Conservation (phyloP, 2,329 filamentous ascomycete species). For the Fusarium bactridioides region DNA sequence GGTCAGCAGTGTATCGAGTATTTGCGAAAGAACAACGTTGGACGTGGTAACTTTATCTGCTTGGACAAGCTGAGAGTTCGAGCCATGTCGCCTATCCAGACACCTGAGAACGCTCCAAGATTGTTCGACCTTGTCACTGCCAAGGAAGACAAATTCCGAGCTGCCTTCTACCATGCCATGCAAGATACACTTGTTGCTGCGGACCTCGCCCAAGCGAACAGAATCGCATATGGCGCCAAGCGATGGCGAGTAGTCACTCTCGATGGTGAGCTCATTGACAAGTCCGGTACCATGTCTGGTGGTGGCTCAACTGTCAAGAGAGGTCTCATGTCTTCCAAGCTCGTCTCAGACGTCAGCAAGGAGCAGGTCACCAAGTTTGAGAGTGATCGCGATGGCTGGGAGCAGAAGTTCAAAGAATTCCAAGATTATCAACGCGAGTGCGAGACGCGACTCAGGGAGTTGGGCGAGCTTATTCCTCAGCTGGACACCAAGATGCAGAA, state of each 20-base stretch:
- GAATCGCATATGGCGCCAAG: conserved; percentile 92
- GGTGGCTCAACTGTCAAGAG: conserved; percentile 90
- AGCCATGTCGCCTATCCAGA: conserved; percentile 81
- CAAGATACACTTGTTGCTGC: conserved; percentile 94
- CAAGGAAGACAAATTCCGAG: conserved; percentile 84
- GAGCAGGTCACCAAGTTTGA: conserved; percentile 91
- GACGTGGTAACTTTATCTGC: conserved; percentile 95
- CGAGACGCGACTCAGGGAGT: conserved; percentile 74
- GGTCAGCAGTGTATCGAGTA: conserved; percentile 99
- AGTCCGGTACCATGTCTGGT: conserved; percentile 98
- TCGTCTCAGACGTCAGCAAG: conserved; percentile 84
- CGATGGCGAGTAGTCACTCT: conserved; percentile 97
- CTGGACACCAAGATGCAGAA: conserved; percentile 94
- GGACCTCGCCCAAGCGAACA: conserved; percentile 93
- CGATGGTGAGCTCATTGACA: conserved; percentile 94
- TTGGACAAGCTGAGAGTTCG: conserved; percentile 84
- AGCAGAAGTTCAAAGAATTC: conserved; percentile 81
- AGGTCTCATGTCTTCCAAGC: conserved; percentile 96
- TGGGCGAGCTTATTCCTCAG: conserved; percentile 81
- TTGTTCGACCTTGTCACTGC: conserved; percentile 92
- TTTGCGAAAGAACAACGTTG: conserved; percentile 94
- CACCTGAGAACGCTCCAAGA: conserved; percentile 89
- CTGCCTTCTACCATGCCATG: conserved; percentile 94
- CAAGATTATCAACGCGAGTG: conserved; percentile 85
- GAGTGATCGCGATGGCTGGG: conserved; percentile 82